phyloP scores from a whole-genome alignment of 2,329 filamentous ascomycete species.

The Penicillium sp. region DNA sequence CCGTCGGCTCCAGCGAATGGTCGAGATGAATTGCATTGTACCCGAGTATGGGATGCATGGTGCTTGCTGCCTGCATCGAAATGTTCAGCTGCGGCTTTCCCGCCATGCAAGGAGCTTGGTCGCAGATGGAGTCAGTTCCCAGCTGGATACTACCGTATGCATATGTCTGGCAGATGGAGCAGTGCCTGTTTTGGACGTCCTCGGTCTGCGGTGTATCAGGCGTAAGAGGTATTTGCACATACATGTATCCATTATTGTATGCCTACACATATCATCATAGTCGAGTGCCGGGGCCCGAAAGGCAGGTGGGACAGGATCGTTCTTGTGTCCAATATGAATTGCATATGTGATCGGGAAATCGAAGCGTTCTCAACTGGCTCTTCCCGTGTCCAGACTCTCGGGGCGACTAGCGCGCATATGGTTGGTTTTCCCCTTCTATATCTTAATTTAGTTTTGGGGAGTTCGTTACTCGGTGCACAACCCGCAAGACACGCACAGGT shows the following conservation, averaged over 20 bases:
- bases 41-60: constrained; percentile 1
- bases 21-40: constrained; percentile 10
- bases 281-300: too few species aligned
- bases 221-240: too few species aligned
- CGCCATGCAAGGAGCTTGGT: constrained; percentile 11
- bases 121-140: background rate
- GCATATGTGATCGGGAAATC: constrained; percentile 4
- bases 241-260: too few species aligned
- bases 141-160: background rate
- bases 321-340: background rate
- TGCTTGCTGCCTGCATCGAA: too few species aligned
- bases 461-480: background rate
- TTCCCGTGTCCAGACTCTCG: constrained; percentile 18
- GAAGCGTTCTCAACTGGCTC: constrained; percentile 10
- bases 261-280: too few species aligned
- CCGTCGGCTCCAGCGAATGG: background rate
- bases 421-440: background rate
- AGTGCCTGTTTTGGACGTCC: too few species aligned
- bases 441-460: background rate
- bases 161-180: background rate
- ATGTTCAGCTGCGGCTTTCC: constrained; percentile 9
- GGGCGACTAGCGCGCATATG: constrained; percentile 5
- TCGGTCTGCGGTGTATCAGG: too few species aligned
- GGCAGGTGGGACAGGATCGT: background rate
- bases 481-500: too few species aligned